Evolutionary conservation across 257 asterid genomes (phyloP), one percentile per base, ranked within the genome.

Genomic region (Plectranthus barbatus): DNA sequence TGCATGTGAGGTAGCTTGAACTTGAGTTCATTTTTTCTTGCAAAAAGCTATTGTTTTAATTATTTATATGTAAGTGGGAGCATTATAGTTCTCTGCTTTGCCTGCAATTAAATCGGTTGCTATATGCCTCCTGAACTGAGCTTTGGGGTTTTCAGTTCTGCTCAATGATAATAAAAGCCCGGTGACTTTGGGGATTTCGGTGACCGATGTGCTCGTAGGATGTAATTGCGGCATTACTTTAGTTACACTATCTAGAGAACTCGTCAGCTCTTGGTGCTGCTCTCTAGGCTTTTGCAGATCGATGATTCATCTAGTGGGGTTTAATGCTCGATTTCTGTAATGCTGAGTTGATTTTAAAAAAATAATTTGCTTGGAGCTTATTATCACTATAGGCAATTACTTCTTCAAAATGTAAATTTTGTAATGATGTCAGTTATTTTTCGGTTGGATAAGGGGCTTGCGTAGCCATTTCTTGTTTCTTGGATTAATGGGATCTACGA

Each of bases 1-100:
- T 66, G 72, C 54, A 41, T 61, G 72, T 48, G 61, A 19, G 59
- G 60, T 56, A 64, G 64, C 61, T 60, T 34, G 14, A 15, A 45
- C 49, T 56, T 59, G 56, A 33, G 70, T 48, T 9, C 4, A n/a
- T 19, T 64, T 21, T 13, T 7, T 36, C 1, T 21, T 0, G 41
- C 20, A 9, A 33, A 56, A 46, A 44, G 34, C 14, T 20, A 1
- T 0, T 18, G 9, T 45, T 54, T 47, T 15, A 33, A 11, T 29
- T 40, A 0, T 26, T 12, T 42, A 9, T 64, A 57, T 52, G 39
- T 12, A 23, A 13, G 44, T 20, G 60, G 46, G 15, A 49, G 62
- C 29, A n/a, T 17, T 55, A 5, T 3, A 33, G 46, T 57, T 36
- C 40, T 63, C 8, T 55, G 67, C 9, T 39, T 37, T 56, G 41